phyloP scores from a whole-genome alignment of 768 basidiomycete species.

The Termitomyces sp. region DNA sequence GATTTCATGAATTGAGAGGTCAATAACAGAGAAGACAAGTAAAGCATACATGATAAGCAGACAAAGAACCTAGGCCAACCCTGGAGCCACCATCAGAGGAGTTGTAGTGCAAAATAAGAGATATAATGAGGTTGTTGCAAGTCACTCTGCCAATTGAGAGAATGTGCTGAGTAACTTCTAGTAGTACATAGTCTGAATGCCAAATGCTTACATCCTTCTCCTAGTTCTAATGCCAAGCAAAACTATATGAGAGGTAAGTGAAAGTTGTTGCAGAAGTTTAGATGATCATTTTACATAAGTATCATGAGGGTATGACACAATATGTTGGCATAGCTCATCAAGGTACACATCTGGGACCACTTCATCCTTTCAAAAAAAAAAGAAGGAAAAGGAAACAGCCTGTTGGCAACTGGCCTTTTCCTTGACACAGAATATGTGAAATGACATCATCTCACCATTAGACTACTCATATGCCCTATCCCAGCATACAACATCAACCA shows the following conservation, averaged over 20 bases:
- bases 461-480: no score
- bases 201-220: slow-evolving; percentile 30
- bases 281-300: slow-evolving; percentile 21
- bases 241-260: slow-evolving; percentile 24
- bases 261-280: background rate
- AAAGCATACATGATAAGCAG: slow-evolving; percentile 38
- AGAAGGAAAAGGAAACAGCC: background rate
- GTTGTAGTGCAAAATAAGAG: slow-evolving; percentile 24
- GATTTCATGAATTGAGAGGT: no score
- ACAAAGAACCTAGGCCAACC: slow-evolving; percentile 41
- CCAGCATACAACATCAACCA: no score
- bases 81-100: slow-evolving; percentile 33
- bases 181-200: background rate
- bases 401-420: no score
- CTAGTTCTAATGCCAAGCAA: slow-evolving; percentile 28
- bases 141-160: slow-evolving; percentile 34
- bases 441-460: no score
- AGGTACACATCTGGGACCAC: slow-evolving; percentile 29
- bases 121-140: slow-evolving; percentile 29
- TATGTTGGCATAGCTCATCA: slow-evolving; percentile 28
- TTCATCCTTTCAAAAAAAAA: slow-evolving; percentile 3
- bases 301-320: slow-evolving; percentile 26
- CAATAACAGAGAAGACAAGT: background rate
- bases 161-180: background rate
- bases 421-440: no score